Conservation (phyloP, 2,329 filamentous ascomycete genomes). For the Claviceps sp. region DNA sequence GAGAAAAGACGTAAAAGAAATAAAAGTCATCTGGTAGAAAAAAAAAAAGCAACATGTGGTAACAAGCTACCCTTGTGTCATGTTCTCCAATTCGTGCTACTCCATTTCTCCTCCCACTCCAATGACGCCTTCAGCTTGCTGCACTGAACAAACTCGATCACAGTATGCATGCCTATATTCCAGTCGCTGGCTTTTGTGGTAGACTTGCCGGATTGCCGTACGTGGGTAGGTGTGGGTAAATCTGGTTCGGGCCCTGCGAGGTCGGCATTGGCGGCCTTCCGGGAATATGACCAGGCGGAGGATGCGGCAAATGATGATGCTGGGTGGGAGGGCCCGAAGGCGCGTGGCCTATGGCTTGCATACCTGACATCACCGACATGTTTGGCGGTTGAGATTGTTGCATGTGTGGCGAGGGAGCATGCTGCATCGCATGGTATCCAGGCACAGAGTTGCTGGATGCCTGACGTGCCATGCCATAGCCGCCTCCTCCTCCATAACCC, state of each 20-base stretch:
- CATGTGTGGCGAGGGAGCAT: slow-evolving; percentile 23
- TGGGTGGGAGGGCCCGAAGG: slow-evolving; percentile 16
- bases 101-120: slow-evolving; percentile 15
- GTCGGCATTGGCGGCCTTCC: slow-evolving; percentile 31
- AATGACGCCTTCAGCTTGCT: slow-evolving; percentile 17
- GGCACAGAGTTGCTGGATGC: slow-evolving; percentile 41
- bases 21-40: not conserved
- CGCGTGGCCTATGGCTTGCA: slow-evolving; percentile 24
- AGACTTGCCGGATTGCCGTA: slow-evolving; percentile 48
- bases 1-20: not conserved
- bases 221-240: slow-evolving; percentile 38
- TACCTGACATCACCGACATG: slow-evolving; percentile 6
- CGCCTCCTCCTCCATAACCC: slow-evolving; percentile 32
- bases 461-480: slow-evolving; percentile 44
- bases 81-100: not conserved
- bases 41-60: not conserved
- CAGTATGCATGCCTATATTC: slow-evolving; percentile 25
- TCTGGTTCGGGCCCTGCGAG: slow-evolving; percentile 29
- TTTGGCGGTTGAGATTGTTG: slow-evolving; percentile 4
- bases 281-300: slow-evolving; percentile 27
- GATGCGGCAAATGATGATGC: slow-evolving; percentile 30
- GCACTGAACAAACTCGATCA: slow-evolving; percentile 13
- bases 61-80: slow-evolving; percentile 15
- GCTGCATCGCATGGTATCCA: slow-evolving; percentile 31
- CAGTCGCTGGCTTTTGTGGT: slow-evolving; percentile 44